Conservation (phyloP, 2,329 filamentous ascomycete genomes). For the Beauveria varroae region DNA sequence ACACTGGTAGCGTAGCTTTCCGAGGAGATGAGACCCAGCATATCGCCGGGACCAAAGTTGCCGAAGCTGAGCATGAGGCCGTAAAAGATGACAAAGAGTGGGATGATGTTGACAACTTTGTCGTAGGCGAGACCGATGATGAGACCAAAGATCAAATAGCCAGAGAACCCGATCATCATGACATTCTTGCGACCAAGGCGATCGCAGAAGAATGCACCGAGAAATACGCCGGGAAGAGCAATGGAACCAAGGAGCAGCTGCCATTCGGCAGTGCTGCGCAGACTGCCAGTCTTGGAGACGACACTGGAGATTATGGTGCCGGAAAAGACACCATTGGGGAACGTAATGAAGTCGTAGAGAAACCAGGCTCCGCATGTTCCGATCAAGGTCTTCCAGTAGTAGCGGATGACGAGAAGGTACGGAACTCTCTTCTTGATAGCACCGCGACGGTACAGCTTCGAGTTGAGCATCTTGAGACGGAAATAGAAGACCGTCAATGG, state of each 20-base stretch:
- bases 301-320: slow-evolving; percentile 34
- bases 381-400: slow-evolving; percentile 47
- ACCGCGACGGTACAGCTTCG: slow-evolving; percentile 40
- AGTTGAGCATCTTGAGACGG: slow-evolving; percentile 45
- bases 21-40: slow-evolving; percentile 41
- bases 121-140: slow-evolving; percentile 43
- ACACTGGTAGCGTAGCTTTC: slow-evolving; percentile 46
- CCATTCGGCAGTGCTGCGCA: slow-evolving; percentile 38
- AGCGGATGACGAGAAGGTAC: slow-evolving; percentile 40
- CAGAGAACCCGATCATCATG: slow-evolving; percentile 42
- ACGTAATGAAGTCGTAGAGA: slow-evolving; percentile 41
- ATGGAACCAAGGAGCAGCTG: slow-evolving; percentile 37
- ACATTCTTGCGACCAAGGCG: slow-evolving; percentile 40
- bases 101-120: slow-evolving; percentile 38
- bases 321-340: slow-evolving; percentile 40
- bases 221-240: slow-evolving; percentile 40
- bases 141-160: slow-evolving; percentile 43
- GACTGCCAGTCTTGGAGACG: slow-evolving; percentile 21
- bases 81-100: slow-evolving; percentile 45
- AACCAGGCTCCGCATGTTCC: slow-evolving; percentile 51
- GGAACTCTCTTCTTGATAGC: slow-evolving; percentile 46
- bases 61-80: slow-evolving; percentile 42
- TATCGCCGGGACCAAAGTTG: slow-evolving; percentile 43
- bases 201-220: slow-evolving; percentile 41
- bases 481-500: slow-evolving; percentile 50